These are phyloP conservation scores for Plasmodium cynomolgi DNA, from an alignment of 169 alveolate genomes.

Conservation along the genomic window DNA sequence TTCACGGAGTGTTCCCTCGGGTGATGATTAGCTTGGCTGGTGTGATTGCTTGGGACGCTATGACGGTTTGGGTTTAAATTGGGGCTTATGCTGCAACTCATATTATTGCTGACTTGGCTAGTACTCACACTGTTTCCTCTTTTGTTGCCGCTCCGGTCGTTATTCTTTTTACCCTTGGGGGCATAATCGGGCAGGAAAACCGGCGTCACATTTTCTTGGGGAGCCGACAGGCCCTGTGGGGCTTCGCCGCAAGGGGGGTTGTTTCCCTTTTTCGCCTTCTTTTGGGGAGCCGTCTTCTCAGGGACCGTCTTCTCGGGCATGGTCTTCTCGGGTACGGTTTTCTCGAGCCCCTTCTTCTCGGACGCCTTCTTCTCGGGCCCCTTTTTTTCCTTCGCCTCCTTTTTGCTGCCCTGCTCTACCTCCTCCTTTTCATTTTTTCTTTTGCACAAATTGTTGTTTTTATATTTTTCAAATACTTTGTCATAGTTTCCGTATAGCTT, in stretches of 20 bases:
- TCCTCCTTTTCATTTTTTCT: constrained; percentile 64
- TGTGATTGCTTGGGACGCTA: not conserved
- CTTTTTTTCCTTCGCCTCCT: constrained; percentile 44
- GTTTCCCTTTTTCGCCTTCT: constrained; percentile 1
- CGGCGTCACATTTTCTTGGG: not conserved
- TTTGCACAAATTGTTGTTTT: constrained; percentile 15
- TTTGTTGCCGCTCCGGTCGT: not conserved
- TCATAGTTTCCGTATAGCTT: constrained; percentile 73
- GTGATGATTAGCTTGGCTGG: not conserved
- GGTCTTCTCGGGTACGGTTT: not conserved
- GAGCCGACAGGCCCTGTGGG: not conserved
- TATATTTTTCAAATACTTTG: constrained; percentile 59
- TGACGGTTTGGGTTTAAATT: not conserved
- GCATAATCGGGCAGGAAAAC: not conserved
- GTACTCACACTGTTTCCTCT: not conserved
- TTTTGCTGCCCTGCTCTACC: not conserved
- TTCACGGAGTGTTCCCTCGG: constrained; percentile 22
- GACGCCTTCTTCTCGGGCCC: not conserved
- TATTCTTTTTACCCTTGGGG: not conserved
- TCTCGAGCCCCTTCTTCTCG: not conserved
- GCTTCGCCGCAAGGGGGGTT: not conserved
- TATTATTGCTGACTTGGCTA: not conserved
- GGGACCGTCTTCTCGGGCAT: not conserved
- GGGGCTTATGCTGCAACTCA: not conserved
- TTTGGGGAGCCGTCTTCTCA: not conserved